Base-by-base conservation (phyloP, 75 land plant species). In the Chamaecyparis obtusa region DNA sequence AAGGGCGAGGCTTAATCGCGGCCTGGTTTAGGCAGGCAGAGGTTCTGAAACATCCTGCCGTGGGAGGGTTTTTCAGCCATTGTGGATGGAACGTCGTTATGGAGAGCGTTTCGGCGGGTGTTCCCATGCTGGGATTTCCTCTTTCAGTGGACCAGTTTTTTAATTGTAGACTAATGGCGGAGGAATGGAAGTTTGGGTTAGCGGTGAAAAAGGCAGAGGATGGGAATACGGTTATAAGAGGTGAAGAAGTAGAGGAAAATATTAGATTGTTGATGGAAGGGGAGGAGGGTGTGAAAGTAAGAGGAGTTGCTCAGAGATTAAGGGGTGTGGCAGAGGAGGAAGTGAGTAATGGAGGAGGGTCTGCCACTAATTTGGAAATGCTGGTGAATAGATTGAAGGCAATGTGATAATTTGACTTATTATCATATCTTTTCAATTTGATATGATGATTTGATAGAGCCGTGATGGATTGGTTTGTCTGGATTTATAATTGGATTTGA, bases 101-200 rank as follows among this genome's bases (percentile, higher is more conserved):
- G 41, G 41, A 39, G 41, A 39, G 41, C 41, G 2, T 86, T 2
- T 64, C 88, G 3, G 49, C 51, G 19, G 89, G 89, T 14, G 89
- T 88, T 43, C 89, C 89, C 56, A 87, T 88, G 84, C 84, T 88
- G 55, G 54, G 83, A 0, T 88, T 57, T 56, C 84, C 89, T 1
- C 33, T 51, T 13, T 35, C 21, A 2, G 35, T 55, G 27, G 89
- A 87, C 24, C 89, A 88, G 85, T 51, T 32, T 10, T 8, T 16
- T 0, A 86, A 86, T 21, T 77, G 49, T 14, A 51, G 60, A 4
- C 3, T 48, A 1, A 32, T 85, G 30, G 35, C 32, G 0, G 86
- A 85, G 27, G 41, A 35, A 21, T 57, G 79, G 86, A 60, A 85
- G 75, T 24, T 57, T 9, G 75, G 79, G 24, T 13, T 49, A 0